Base-by-base conservation (phyloP, 805 yeast genomes). In the Debaryomyces maramus region DNA sequence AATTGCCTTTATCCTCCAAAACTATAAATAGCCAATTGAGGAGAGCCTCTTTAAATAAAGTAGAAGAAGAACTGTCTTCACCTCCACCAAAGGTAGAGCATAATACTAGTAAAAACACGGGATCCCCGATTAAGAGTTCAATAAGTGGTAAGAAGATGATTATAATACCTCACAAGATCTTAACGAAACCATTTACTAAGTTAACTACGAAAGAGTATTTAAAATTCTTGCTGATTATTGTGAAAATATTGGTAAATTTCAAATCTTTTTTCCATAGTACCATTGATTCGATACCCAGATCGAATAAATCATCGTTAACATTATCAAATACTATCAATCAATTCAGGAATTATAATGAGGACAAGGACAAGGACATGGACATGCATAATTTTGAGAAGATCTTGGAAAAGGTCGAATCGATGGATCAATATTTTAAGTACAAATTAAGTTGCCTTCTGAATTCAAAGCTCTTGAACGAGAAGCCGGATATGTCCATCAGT, bases 81-180 rank as follows among this genome's bases (percentile, higher is more conserved):
- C 11, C 11, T 6, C 13, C 28, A 10, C 11, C 11, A 24, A 27
- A 14, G 16, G 21, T 5, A 11, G 20, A 14, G 16, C 13, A 29
- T n/a, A 29, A 6, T 5, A 20, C 29, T 6, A 14, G 32, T 8
- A 24, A 31, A 4, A 8, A 13, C 8, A 27, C 48, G 9, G 14
- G 7, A 9, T 13, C 38, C 10, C 34, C 39, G 11, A 34, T 20
- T 23, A 34, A 15, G 18, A 29, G 22, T 13, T 17, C 18, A 9
- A 30, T 31, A 14, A 21, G 23, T 16, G 46, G 42, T 6, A 58
- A 60, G 40, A 59, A 54, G 41, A 47, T 64, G 18, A 60, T 67
- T 7, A 58, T 70, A 6, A 60, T 69, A 5, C 74, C 75, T 1
- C 74, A 70, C 43, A 61, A 61, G 43, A 65, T 70, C n/a, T 54